phyloP scores from a whole-genome alignment of 768 basidiomycete genomes.

The Filobasidium wieringae region DNA sequence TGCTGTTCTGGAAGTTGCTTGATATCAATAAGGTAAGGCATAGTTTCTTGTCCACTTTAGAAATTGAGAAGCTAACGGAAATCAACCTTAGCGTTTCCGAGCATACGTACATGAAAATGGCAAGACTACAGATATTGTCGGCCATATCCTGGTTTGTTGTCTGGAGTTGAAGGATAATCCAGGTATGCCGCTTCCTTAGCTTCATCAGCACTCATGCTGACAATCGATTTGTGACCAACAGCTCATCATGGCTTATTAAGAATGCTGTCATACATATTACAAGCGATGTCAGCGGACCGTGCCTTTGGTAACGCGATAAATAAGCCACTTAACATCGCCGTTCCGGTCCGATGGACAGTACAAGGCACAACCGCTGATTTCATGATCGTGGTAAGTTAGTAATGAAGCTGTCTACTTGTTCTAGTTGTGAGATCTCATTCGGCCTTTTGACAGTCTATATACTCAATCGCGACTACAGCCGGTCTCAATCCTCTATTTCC shows the following conservation, averaged over 20 bases:
- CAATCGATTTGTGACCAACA: constrained; percentile 37
- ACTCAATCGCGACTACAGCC: constrained; percentile 76
- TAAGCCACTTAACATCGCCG: constrained; percentile 47
- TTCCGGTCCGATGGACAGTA: constrained; percentile 67
- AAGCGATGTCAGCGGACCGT: constrained; percentile 75
- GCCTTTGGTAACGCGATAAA: constrained; percentile 61
- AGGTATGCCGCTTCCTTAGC: constrained; percentile 45
- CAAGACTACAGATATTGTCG: constrained; percentile 61
- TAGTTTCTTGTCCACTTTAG: not conserved
- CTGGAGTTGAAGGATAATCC: constrained; percentile 90
- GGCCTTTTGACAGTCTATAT: constrained; percentile 55
- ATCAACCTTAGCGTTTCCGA: constrained; percentile 73
- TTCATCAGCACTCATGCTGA: not conserved
- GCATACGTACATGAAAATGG: constrained; percentile 69
- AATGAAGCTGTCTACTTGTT: not conserved
- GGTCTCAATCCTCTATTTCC: constrained; percentile 82
- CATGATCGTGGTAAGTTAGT: constrained; percentile 59
- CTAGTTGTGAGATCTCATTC: constrained; percentile 9
- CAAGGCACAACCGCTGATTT: constrained; percentile 71
- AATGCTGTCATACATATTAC: constrained; percentile 79
- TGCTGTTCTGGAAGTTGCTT: constrained; percentile 70
- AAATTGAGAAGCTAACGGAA: not conserved
- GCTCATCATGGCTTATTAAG: constrained; percentile 86
- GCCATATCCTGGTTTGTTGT: constrained; percentile 64
- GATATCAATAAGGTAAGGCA: constrained; percentile 74